Evolutionary conservation across 148 eudicot genomes (phyloP), one percentile per base, ranked within the genome.

Genomic region (Vaccinium macrocarpon): DNA sequence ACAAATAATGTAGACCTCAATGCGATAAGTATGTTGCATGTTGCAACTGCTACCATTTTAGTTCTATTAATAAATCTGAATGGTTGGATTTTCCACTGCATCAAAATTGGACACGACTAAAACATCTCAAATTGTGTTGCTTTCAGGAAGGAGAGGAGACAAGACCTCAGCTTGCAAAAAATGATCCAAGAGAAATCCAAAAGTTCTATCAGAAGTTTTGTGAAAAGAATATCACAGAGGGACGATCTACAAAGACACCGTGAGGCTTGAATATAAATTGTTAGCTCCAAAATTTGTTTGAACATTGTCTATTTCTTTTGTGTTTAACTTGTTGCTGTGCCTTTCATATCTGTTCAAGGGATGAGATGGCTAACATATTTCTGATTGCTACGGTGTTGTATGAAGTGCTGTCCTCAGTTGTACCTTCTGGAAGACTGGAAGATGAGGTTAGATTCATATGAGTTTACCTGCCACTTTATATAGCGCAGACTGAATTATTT

Each of bases 361-460:
- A 95, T 90, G 97, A 95, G 90, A 95, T 97, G 98, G 95, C 98
- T 56, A 95, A 97, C 89, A 87, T 91, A 64, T 92, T 91, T 90
- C 98, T 93, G 87, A 97, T 95, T 88, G 99, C 99, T 46, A 90
- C 93, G 9, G 98, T 97, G 64, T 87, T 97, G 85, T 94, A 95
- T 88, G 99, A 95, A 86, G 98, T 94, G 79, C 85, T 97, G 86
- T 87, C 32, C 88, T 91, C 98, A 48, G 96, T 97, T 78, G 97
- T 97, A n/a, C 98, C 98, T 49, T 3, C 81, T 81, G 51, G 83
- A 85, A 92, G 89, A 87, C 75, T 95, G 79, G 98, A 93, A 66
- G 86, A 82, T n/a, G 88, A 95, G 99, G 99, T 97, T 84, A 84
- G 88, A 80, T 82, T 89, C 75, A n/a, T 85, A 16, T 73, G 19